Evolutionary conservation across 2,329 filamentous ascomycete genomes (phyloP).

Genomic region (Fusarium robinianum): DNA sequence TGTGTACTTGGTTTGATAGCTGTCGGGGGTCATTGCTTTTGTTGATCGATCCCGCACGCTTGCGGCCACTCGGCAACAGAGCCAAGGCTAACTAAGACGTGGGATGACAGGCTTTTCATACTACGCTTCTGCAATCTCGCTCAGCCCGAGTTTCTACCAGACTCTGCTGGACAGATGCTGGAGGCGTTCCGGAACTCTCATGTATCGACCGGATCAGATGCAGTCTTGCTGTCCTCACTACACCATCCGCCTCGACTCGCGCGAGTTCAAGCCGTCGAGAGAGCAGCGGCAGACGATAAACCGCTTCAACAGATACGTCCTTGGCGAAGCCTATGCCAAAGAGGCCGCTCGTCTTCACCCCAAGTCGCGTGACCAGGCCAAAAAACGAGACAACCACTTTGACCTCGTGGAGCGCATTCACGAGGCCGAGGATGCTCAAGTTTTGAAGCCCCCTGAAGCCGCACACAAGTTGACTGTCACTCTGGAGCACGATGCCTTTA

Average conservation of each 20-base stretch:
- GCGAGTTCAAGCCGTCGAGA: conserved; percentile 66
- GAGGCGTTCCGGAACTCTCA: conserved; percentile 71
- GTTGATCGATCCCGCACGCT: conserved; percentile 5
- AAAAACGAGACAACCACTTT: conserved; percentile 68
- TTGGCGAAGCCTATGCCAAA: conserved; percentile 69
- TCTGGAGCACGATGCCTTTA: conserved; percentile 71
- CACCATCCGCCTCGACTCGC: conserved; percentile 73
- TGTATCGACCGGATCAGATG: conserved; percentile 79
- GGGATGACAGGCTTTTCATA: conserved; percentile 68
- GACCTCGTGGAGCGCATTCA: conserved; percentile 69
- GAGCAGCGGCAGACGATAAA: conserved; percentile 78
- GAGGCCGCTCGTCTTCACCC: conserved; percentile 68
- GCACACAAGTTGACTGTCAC: conserved; percentile 71
- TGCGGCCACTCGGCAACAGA: conserved; percentile 4
- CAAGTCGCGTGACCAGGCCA: conserved; percentile 67
- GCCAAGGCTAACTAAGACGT: conserved; percentile 29
- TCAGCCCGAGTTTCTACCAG: conserved; percentile 73
- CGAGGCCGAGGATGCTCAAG: conserved; percentile 62
- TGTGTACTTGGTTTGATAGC: conserved; percentile 9
- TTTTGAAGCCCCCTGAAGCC: conserved; percentile 65
- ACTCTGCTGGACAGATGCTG: conserved; percentile 73
- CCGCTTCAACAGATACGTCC: conserved; percentile 72
- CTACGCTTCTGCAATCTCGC: conserved; percentile 64
- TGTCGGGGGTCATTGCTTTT: background rate
- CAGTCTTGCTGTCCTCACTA: conserved; percentile 92